Conservation (phyloP, 2,329 filamentous ascomycete genomes). For the Pleoardoris graminearum region DNA sequence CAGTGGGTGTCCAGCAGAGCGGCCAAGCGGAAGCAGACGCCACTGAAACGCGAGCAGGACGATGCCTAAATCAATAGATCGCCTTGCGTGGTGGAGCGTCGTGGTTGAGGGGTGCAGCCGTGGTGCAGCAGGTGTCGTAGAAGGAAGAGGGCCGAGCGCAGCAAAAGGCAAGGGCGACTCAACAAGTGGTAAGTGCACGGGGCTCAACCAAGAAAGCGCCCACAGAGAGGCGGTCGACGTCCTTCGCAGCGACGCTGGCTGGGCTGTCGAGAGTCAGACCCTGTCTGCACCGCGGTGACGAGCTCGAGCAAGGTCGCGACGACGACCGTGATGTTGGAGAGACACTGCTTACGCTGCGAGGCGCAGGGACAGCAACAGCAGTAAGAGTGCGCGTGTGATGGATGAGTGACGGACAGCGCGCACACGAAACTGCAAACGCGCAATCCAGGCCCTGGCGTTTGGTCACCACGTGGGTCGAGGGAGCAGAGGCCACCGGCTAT, state of each 20-base stretch:
- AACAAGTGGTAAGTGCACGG: constrained; percentile 15
- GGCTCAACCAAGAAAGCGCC: constrained; percentile 17
- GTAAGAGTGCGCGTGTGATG: not conserved
- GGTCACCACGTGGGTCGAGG: too few species aligned
- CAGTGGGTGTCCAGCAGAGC: constrained; percentile 15
- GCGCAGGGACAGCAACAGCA: constrained; percentile 4
- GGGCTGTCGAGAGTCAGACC: constrained; percentile 18
- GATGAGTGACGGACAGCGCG: not conserved
- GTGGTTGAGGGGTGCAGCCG: constrained; percentile 15
- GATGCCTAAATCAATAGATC: constrained; percentile 48
- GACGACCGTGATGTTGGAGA: constrained; percentile 1
- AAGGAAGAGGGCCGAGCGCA: constrained; percentile 12
- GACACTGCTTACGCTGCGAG: constrained; percentile 15
- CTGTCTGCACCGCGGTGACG: constrained; percentile 5
- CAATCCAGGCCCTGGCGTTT: too few species aligned
- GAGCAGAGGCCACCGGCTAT: constrained; percentile 23
- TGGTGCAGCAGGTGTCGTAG: constrained; percentile 21
- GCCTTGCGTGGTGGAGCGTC: constrained; percentile 30
- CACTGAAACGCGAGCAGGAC: constrained; percentile 35
- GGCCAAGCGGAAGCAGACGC: constrained; percentile 11
- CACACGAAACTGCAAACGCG: constrained; percentile 5
- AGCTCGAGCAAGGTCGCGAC: constrained; percentile 8
- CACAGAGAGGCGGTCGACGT: constrained; percentile 15
- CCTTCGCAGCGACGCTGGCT: constrained; percentile 18
- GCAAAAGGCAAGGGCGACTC: constrained; percentile 7